Evolutionary conservation across 2,329 filamentous ascomycete genomes (phyloP).

Genomic region (Cercospora beticola): DNA sequence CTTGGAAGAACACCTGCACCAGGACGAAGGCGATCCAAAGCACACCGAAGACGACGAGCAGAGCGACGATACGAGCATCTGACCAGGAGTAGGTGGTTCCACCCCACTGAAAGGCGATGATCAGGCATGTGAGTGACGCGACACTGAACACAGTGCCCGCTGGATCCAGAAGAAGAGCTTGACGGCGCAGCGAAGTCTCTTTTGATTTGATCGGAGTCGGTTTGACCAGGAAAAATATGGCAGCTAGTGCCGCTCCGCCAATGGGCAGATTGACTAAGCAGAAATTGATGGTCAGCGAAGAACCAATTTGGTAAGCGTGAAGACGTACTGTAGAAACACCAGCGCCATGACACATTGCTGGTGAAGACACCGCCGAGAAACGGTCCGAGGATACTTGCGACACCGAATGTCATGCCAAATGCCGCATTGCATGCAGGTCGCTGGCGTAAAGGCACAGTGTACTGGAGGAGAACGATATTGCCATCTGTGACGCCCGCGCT

Average conservation of each 20-base stretch:
- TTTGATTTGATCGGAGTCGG: constrained; percentile 44
- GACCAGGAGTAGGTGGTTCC: constrained; percentile 38
- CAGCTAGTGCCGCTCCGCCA: constrained; percentile 38
- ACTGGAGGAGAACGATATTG: constrained; percentile 33
- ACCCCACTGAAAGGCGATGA: constrained; percentile 50
- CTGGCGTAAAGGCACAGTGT: constrained; percentile 25
- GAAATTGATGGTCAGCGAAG: constrained; percentile 18
- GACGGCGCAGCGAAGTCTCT: constrained; percentile 31
- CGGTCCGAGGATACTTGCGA: constrained; percentile 51
- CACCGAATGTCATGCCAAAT: constrained; percentile 45
- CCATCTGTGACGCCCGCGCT: constrained; percentile 52
- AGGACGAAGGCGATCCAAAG: neutral
- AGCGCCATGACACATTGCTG: constrained; percentile 50
- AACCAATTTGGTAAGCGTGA: constrained; percentile 43
- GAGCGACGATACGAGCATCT: constrained; percentile 42
- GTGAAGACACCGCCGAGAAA: constrained; percentile 54
- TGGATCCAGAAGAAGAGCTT: constrained; percentile 40
- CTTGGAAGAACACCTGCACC: constrained; percentile 35
- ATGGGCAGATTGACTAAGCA: constrained; percentile 50
- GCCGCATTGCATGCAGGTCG: constrained; percentile 21
- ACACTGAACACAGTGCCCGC: constrained; percentile 41
- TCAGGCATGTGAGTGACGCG: constrained; percentile 43
- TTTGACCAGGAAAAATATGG: constrained; percentile 32
- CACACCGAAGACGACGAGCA: constrained; percentile 35
- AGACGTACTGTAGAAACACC: constrained; percentile 54